Evolutionary conservation across 1,139 yeast genomes (phyloP).

Genomic region (Debaryomyces sp.): DNA sequence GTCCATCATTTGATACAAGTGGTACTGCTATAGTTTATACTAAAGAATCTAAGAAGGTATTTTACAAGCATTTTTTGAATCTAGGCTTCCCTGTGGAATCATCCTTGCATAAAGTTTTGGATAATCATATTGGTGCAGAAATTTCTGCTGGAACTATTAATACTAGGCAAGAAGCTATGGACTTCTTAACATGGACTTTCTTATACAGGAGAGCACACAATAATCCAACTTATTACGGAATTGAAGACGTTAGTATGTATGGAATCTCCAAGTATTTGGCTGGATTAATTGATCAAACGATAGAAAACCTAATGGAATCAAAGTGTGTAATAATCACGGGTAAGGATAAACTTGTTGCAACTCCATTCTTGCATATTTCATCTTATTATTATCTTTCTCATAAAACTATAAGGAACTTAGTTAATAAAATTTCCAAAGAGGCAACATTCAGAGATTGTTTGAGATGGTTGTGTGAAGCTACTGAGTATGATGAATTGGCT

Average conservation of each 20-base stretch:
- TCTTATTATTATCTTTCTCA: slow-evolving; percentile 95
- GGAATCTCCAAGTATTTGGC: slow-evolving; percentile 77
- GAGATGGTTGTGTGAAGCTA: slow-evolving; percentile 72
- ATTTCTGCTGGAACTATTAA: slow-evolving; percentile 85
- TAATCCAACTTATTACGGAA: slow-evolving; percentile 93
- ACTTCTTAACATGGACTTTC: slow-evolving; percentile 94
- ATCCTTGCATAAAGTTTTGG: slow-evolving; percentile 87
- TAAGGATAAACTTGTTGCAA: slow-evolving; percentile 57
- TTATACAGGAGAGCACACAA: slow-evolving; percentile 91
- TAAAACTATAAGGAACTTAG: slow-evolving; percentile 74
- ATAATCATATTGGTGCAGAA: slow-evolving; percentile 96
- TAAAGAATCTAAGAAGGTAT: slow-evolving; percentile 86
- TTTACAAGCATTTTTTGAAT: slow-evolving; percentile 91
- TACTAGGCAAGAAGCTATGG: slow-evolving; percentile 86
- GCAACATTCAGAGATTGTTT: slow-evolving; percentile 72
- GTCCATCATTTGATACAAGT: slow-evolving; percentile 94
- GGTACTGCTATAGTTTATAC: slow-evolving; percentile 96
- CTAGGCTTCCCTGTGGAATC: slow-evolving; percentile 98
- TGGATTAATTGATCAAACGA: slow-evolving; percentile 67
- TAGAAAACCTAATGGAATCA: slow-evolving; percentile 69
- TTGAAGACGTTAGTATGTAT: slow-evolving; percentile 66
- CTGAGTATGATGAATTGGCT: slow-evolving; percentile 90
- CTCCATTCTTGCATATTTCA: slow-evolving; percentile 83
- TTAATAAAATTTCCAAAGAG: slow-evolving; percentile 50
- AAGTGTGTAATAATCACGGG: slow-evolving; percentile 66